These are phyloP conservation scores for Aspergillus persii DNA, from an alignment of 2,329 filamentous ascomycete genomes.

Conservation along the genomic window DNA sequence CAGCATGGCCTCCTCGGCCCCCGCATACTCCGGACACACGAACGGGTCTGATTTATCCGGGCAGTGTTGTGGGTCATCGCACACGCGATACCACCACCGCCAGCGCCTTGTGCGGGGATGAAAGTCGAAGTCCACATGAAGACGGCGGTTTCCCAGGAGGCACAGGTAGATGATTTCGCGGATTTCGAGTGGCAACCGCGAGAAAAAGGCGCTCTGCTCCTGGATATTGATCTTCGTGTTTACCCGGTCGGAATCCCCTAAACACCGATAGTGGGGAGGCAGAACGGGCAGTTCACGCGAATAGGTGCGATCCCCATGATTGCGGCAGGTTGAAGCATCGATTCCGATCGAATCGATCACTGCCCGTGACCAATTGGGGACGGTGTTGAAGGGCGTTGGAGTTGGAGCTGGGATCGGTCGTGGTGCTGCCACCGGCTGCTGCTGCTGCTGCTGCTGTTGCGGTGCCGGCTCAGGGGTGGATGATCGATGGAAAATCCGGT, in stretches of 20 bases:
- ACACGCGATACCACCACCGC: slow-evolving; percentile 12
- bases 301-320: not conserved
- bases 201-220: slow-evolving; percentile 6
- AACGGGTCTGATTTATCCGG: slow-evolving; percentile 4
- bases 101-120: not conserved
- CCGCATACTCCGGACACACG: slow-evolving; percentile 9
- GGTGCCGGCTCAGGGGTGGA: not conserved
- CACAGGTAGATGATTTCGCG: slow-evolving; percentile 4
- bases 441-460: not conserved
- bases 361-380: slow-evolving; percentile 6
- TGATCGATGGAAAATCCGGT: not conserved
- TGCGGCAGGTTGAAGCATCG: not conserved
- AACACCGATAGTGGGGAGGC: not conserved
- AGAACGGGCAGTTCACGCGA: slow-evolving; percentile 1
- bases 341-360: slow-evolving; percentile 5
- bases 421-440: not conserved
- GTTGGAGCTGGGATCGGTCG: not conserved
- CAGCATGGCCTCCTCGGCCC: slow-evolving; percentile 8
- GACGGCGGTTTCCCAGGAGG: slow-evolving; percentile 5
- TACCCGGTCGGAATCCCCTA: not conserved
- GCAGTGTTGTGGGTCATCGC: slow-evolving; percentile 8
- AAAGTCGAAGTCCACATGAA: slow-evolving; percentile 10
- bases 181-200: slow-evolving; percentile 5
- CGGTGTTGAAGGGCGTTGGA: not conserved
- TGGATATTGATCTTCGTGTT: not conserved